Conservation (phyloP, 805 yeast species). For the Candida mattraensis region DNA sequence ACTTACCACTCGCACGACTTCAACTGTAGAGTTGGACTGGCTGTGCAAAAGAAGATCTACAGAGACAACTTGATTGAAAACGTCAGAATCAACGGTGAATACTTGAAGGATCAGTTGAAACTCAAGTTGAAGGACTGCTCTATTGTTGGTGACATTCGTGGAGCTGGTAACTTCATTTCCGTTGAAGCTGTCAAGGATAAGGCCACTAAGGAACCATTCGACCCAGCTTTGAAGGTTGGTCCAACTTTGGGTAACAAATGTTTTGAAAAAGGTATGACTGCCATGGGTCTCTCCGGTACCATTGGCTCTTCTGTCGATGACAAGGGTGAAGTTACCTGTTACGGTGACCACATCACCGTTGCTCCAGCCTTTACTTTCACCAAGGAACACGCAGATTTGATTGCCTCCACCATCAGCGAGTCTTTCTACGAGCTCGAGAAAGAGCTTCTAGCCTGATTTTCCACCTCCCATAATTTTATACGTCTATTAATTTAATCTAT, state of each 20-base stretch:
- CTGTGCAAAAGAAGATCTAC: constrained; percentile 44
- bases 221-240: constrained; percentile 37
- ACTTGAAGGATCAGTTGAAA: constrained; percentile 40
- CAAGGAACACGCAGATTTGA: constrained; percentile 42
- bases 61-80: constrained; percentile 38
- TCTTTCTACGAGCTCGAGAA: constrained; percentile 40
- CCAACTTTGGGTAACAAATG: constrained; percentile 34
- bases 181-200: constrained; percentile 57
- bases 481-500: neutral
- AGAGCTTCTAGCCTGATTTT: too few species aligned
- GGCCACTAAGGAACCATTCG: constrained; percentile 49
- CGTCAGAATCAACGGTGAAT: constrained; percentile 43
- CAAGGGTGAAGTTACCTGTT: constrained; percentile 30
- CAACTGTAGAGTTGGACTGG: constrained; percentile 46
- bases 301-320: constrained; percentile 23
- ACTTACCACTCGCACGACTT: constrained; percentile 52
- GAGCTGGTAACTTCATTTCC: constrained; percentile 61
- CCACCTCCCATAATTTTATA: too few species aligned
- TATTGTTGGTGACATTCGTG: constrained; percentile 60
- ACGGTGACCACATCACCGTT: constrained; percentile 46
- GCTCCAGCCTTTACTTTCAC: constrained; percentile 48
- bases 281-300: constrained; percentile 49
- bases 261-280: constrained; percentile 45
- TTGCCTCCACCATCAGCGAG: constrained; percentile 39
- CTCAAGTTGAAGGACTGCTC: constrained; percentile 35